Evolutionary conservation across 225 moss, liverwort and hornwort species (phyloP).

Genomic region (Pseudisothecium myosuroides): DNA sequence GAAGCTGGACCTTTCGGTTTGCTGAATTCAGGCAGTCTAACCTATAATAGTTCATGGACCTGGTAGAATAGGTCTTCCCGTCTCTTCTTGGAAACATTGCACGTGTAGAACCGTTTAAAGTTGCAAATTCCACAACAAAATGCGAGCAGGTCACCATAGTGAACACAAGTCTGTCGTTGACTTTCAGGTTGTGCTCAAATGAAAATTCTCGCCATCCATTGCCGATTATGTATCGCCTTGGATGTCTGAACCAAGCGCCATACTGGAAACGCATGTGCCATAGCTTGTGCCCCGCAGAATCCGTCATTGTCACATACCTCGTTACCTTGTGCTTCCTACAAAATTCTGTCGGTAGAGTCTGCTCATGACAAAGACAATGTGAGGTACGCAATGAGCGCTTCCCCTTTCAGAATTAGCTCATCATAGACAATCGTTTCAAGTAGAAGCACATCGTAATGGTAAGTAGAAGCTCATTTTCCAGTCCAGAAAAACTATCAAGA

Average conservation of each 20-base stretch:
- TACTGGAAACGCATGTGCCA: background rate
- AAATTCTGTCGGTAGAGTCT: background rate
- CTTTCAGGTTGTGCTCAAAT: background rate
- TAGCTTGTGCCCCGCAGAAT: background rate
- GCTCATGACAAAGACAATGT: background rate
- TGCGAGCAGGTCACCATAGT: background rate
- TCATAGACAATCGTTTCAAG: background rate
- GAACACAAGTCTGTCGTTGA: background rate
- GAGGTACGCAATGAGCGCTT: background rate
- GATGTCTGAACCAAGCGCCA: background rate
- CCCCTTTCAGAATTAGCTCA: background rate
- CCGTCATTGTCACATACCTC: background rate
- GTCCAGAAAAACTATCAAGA: background rate
- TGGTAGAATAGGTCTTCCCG: background rate
- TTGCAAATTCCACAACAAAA: slow-evolving; percentile 6
- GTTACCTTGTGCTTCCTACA: background rate
- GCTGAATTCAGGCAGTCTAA: background rate
- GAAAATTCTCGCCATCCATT: slow-evolving; percentile 5
- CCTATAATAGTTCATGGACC: background rate
- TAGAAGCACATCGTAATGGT: background rate
- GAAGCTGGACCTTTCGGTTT: background rate
- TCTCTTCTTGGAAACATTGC: background rate
- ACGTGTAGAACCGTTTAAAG: background rate
- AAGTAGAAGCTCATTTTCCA: background rate
- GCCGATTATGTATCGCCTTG: background rate